Base-by-base conservation (phyloP, 352 stramenopile species). In the Globisporangium alternatum region DNA sequence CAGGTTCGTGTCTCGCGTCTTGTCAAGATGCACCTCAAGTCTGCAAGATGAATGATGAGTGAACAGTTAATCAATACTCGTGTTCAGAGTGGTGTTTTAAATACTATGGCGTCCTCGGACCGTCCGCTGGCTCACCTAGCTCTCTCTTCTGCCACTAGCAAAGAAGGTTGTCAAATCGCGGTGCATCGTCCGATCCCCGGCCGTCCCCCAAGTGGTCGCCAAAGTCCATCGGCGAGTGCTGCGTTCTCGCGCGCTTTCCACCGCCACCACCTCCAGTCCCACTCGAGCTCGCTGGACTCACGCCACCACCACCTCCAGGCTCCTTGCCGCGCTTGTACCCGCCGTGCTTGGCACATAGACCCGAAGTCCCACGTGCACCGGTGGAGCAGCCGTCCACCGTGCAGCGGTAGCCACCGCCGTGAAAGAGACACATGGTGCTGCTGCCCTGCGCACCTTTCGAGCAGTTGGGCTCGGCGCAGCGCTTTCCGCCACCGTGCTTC, bases 371-470 rank as follows among this genome's bases (percentile, higher is more conserved):
- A 22, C 86, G 81, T 28, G 84, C 85, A 22, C 86, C 86, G 2
- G 90, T 96, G 28, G 48, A 77, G 62, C 88, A 97, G 31, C 82
- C 81, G 3, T 81, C 70, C 6, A 90, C 67, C 1, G 76, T 92
- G 66, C 89, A 97, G 22, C 88, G 88, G 48, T 93, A 92, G 49
- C 86, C 89, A 8, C 88, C 89, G 54, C 89, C 89, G 57, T 97
- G 89, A 64, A 91, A 91, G 10, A 93, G 70, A 62, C 85, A 93
- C 68, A 81, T 80, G 56, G 62, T 79, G 66, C 80, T 93, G 64
- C 78, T 89, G 39, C 86, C 84, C 60, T 96, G 89, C 6, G 86
- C 89, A 15, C 89, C 88, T 62, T 96, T 96, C 41, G 80, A 69
- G 66, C 89, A 96, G 13, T 82, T 72, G 0, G 72, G 56, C 2